Evolutionary conservation across 2,329 filamentous ascomycete genomes (phyloP).

Genomic region (Colletotrichum lupini): DNA sequence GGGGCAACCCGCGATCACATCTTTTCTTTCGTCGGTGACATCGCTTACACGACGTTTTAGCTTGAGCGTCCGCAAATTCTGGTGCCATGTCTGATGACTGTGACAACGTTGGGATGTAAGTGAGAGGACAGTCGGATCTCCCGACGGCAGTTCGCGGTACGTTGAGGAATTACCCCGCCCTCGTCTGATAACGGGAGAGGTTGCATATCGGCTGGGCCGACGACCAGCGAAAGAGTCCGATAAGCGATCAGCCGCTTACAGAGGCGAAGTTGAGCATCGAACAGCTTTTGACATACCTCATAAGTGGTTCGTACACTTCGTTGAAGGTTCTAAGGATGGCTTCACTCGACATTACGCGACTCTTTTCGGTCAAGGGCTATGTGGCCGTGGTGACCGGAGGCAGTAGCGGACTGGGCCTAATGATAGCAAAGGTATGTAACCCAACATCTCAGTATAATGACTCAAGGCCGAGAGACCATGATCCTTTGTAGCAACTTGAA

Average conservation of each 20-base stretch:
- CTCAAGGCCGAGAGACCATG: too few relatives aligned
- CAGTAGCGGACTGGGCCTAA: constrained; percentile 57
- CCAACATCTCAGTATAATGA: too few relatives aligned
- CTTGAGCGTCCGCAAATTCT: constrained; percentile 1
- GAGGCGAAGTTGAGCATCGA: neutral
- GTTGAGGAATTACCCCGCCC: neutral
- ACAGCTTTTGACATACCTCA: neutral
- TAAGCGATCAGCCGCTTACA: neutral
- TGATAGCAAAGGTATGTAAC: constrained; percentile 53
- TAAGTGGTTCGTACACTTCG: neutral
- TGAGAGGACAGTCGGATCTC: neutral
- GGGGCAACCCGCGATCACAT: constrained; percentile 51
- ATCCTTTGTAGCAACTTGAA: too few relatives aligned
- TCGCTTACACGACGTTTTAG: constrained; percentile 47
- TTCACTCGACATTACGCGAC: constrained; percentile 12
- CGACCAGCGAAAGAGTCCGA: neutral
- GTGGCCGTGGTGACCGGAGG: constrained; percentile 50
- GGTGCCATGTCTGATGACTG: neutral
- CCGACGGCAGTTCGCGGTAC: neutral
- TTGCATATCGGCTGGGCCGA: neutral
- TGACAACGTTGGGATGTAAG: neutral
- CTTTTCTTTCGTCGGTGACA: constrained; percentile 56
- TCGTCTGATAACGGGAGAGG: neutral
- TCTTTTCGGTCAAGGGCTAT: constrained; percentile 44
- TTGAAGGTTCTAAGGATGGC: neutral